phyloP scores from a whole-genome alignment of 2,329 filamentous ascomycete genomes.

The Fusarium sp. region DNA sequence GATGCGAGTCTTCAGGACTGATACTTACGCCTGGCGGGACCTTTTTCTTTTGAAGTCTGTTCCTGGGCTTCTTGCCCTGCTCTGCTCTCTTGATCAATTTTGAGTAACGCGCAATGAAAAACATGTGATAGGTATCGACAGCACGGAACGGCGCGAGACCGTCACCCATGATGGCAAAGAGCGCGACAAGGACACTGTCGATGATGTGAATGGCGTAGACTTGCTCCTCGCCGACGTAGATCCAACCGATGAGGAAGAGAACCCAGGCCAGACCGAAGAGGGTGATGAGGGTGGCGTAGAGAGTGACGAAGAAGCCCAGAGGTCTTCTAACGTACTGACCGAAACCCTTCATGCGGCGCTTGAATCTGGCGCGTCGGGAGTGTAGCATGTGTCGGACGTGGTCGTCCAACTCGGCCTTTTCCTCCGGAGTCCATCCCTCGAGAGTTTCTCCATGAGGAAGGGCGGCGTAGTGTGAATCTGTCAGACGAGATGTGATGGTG shows the following conservation, averaged over 20 bases:
- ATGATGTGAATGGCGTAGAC: conserved; percentile 79
- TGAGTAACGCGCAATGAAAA: conserved; percentile 80
- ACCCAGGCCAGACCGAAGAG: conserved; percentile 91
- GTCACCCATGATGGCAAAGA: conserved; percentile 80
- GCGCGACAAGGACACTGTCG: conserved; percentile 78
- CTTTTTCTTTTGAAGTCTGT: conserved; percentile 40
- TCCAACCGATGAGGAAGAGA: conserved; percentile 91
- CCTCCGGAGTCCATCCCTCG: conserved; percentile 81
- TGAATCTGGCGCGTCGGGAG: conserved; percentile 84
- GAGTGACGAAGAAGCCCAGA: conserved; percentile 85
- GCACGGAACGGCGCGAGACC: conserved; percentile 81
- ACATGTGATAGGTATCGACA: conserved; percentile 91
- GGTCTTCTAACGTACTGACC: conserved; percentile 83
- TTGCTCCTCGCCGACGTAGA: conserved; percentile 82
- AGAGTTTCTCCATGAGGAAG: conserved; percentile 81
- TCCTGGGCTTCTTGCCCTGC: conserved; percentile 61
- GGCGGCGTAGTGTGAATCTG: conserved; percentile 82
- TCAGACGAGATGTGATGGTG: conserved; percentile 78
- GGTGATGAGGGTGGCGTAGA: conserved; percentile 87
- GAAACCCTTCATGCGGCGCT: conserved; percentile 84
- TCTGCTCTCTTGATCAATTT: conserved; percentile 60
- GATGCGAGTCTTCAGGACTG: conserved; percentile 10
- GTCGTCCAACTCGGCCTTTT: conserved; percentile 85
- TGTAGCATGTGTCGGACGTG: conserved; percentile 91
- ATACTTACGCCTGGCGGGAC: conserved; percentile 24